Percentiles rank a stretch among this genome's conserved stretches.
Conservation (phyloP, 2,329 filamentous ascomycete genomes). For the Microdochium trichocladiopsis region DNA sequence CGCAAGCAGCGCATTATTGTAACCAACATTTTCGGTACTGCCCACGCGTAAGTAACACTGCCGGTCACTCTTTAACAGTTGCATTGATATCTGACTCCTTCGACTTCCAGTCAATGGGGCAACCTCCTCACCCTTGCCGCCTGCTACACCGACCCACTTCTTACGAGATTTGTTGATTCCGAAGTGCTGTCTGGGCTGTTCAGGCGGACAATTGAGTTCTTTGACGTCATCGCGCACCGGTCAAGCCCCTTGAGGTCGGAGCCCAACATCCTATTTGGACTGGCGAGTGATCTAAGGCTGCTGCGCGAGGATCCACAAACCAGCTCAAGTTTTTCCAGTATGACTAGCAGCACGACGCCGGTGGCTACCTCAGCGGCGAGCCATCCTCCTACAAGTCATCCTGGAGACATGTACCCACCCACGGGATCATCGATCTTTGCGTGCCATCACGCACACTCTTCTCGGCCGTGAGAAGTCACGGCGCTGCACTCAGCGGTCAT, state of each 20-base stretch:
- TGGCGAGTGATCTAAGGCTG: conserved; percentile 36
- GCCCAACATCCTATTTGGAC: conserved; percentile 60
- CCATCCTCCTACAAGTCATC: not conserved
- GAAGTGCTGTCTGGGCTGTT: conserved; percentile 55
- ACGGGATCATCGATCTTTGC: not conserved
- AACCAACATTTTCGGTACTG: conserved; percentile 94
- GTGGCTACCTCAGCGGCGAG: not conserved
- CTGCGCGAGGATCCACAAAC: conserved; percentile 22
- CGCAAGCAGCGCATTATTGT: conserved; percentile 64
- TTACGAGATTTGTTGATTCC: conserved; percentile 50
- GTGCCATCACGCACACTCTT: not conserved
- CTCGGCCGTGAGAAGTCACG: not conserved
- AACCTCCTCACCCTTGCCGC: conserved; percentile 89
- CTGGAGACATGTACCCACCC: not conserved
- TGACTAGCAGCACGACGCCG: not conserved
- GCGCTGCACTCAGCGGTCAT: not conserved
- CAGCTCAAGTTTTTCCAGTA: conserved; percentile 35
- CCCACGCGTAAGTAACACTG: conserved; percentile 72
- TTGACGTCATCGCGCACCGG: conserved; percentile 61
- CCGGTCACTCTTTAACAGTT: not conserved
- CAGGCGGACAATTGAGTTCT: conserved; percentile 67
- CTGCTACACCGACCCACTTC: conserved; percentile 60
- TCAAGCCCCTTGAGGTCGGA: conserved; percentile 71
- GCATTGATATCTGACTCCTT: no score
- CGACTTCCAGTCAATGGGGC: conserved; percentile 96